Conservation (phyloP, 768 basidiomycete genomes). For the Lactarius vividus region DNA sequence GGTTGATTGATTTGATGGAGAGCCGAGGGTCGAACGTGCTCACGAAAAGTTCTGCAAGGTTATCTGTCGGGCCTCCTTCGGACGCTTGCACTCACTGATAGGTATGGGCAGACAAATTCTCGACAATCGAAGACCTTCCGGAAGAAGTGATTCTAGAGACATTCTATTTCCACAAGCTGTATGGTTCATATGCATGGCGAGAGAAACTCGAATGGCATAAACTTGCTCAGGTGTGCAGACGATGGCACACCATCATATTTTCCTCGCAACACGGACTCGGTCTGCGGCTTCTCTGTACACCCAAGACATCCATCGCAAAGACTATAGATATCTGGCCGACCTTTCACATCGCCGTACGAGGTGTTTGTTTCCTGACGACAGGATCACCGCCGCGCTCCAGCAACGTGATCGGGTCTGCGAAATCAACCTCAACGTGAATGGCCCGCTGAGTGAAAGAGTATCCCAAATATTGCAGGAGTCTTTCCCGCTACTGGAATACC, state of each 20-base stretch:
- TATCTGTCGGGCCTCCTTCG: background rate
- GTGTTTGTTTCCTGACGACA: background rate
- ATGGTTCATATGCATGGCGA: background rate
- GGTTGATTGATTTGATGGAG: too few relatives aligned
- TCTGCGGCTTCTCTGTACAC: conserved; percentile 13
- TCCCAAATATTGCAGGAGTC: background rate
- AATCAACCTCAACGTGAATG: background rate
- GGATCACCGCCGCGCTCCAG: background rate
- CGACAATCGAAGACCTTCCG: conserved; percentile 3
- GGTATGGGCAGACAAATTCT: background rate
- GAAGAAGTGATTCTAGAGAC: conserved; percentile 8
- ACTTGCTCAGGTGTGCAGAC: conserved; percentile 6
- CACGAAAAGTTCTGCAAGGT: background rate
- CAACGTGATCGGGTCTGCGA: conserved; percentile 6
- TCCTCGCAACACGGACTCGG: conserved; percentile 3
- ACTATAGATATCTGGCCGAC: conserved; percentile 5
- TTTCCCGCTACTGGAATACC: background rate
- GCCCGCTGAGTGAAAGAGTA: background rate
- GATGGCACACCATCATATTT: conserved; percentile 3
- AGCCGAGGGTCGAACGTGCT: background rate
- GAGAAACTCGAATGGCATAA: background rate
- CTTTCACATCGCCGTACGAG: background rate
- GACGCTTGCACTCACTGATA: background rate
- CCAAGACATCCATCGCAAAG: background rate
- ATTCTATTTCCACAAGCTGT: conserved; percentile 4